phyloP scores from a whole-genome alignment of 176 grass and related monocot species.

The Luzula sylvatica region DNA sequence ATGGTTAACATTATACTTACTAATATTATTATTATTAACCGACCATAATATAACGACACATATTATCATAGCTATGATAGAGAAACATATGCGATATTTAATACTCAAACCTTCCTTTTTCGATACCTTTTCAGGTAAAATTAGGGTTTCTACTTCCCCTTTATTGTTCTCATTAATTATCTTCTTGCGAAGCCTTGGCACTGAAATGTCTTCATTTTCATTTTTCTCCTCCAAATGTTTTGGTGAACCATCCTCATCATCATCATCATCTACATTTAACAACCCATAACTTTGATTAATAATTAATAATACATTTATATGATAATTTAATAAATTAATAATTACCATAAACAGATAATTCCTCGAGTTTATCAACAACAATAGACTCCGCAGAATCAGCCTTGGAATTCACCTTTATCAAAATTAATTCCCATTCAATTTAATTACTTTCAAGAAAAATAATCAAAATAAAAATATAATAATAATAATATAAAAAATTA shows the following conservation, averaged over 20 bases:
- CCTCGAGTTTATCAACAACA: conserved; percentile 23
- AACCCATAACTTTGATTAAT: not conserved
- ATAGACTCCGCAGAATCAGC: conserved; percentile 2
- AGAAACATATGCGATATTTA: conserved; percentile 27
- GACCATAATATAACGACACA: conserved; percentile 32
- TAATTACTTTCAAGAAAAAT: not conserved
- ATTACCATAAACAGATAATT: conserved; percentile 40
- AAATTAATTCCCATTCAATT: not conserved
- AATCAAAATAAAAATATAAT: not conserved
- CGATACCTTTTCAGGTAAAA: conserved; percentile 2
- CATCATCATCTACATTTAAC: conserved; percentile 20
- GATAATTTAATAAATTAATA: not conserved
- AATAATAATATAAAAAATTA: not conserved
- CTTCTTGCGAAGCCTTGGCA: conserved; percentile 27
- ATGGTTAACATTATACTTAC: not conserved
- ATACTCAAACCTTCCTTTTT: conserved; percentile 13
- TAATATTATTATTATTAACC: not conserved
- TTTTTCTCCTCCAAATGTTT: conserved; percentile 23
- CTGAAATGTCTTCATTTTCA: too few species aligned
- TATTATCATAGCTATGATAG: conserved; percentile 34
- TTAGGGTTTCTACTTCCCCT: conserved; percentile 14
- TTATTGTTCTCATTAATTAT: conserved; percentile 14
- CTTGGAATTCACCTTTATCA: conserved; percentile 2
- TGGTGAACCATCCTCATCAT: conserved; percentile 14
- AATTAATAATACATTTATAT: conserved; percentile 9